phyloP scores from a whole-genome alignment of 2,329 filamentous ascomycete genomes.

The Colletotrichum sansevieriae region DNA sequence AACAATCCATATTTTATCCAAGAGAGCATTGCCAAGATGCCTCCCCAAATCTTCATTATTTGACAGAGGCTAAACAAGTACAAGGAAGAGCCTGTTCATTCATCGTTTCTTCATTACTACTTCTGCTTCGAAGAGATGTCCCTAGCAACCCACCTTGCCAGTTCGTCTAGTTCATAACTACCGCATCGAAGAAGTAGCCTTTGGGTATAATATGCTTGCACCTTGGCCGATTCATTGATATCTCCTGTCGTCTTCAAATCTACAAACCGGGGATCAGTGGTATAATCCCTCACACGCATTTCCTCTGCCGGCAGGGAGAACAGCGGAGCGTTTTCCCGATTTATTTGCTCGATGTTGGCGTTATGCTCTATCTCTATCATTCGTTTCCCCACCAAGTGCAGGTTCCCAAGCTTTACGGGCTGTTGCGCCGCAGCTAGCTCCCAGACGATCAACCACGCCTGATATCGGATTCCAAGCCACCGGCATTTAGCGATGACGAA shows the following conservation, averaged over 20 bases:
- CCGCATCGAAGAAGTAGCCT: constrained; percentile 33
- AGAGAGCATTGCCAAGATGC: no score
- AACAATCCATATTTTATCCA: no score
- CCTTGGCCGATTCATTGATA: neutral
- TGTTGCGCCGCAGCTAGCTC: constrained; percentile 18
- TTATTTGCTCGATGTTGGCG: constrained; percentile 28
- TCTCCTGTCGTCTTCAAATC: neutral
- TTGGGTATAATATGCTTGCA: constrained; percentile 22
- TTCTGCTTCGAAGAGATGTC: neutral
- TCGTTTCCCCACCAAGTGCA: constrained; percentile 22
- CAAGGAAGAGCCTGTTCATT: neutral
- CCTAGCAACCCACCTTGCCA: constrained; percentile 31
- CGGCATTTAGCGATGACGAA: constrained; percentile 39
- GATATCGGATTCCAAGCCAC: constrained; percentile 35
- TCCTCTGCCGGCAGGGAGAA: constrained; percentile 39
- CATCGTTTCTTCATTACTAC: constrained; percentile 7
- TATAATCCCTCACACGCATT: constrained; percentile 37
- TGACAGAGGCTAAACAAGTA: no score
- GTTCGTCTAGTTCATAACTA: constrained; percentile 33
- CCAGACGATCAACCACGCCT: constrained; percentile 30
- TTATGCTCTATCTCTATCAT: constrained; percentile 35
- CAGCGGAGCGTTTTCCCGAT: constrained; percentile 10
- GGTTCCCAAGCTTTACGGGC: neutral
- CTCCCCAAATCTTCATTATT: no score
- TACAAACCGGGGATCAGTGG: constrained; percentile 16